These are phyloP conservation scores for Biancaea sappan DNA, from an alignment of 306 rosid genomes.

Conservation along the genomic window DNA sequence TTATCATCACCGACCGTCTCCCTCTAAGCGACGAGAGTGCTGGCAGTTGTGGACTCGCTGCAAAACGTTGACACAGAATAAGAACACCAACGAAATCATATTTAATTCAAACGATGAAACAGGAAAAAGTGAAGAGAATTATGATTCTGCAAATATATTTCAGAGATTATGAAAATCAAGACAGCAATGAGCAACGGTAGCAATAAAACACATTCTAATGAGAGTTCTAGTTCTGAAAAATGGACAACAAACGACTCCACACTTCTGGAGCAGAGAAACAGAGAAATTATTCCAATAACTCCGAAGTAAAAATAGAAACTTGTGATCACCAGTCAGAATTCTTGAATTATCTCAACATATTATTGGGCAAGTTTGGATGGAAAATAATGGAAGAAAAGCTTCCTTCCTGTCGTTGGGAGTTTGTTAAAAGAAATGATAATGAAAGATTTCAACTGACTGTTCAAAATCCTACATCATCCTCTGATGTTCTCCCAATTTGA, in stretches of 20 bases:
- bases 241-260: neutral
- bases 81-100: neutral
- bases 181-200: no score
- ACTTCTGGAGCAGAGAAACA: neutral
- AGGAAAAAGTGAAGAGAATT: no score
- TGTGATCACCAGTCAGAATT: neutral
- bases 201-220: neutral
- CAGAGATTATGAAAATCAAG: neutral
- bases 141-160: neutral
- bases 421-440: neutral
- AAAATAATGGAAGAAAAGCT: neutral
- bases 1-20: neutral
- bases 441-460: neutral
- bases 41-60: slow-evolving; percentile 24
- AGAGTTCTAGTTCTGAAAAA: neutral
- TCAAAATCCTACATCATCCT: neutral
- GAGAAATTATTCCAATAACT: neutral
- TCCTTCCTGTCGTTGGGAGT: neutral
- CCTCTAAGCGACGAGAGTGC: slow-evolving; percentile 8
- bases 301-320: no score
- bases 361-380: neutral
- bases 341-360: neutral
- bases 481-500: neutral
- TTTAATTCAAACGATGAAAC: neutral
- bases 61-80: neutral